Conservation (phyloP, 1,139 yeast species). For the Debaryomyces sp. region DNA sequence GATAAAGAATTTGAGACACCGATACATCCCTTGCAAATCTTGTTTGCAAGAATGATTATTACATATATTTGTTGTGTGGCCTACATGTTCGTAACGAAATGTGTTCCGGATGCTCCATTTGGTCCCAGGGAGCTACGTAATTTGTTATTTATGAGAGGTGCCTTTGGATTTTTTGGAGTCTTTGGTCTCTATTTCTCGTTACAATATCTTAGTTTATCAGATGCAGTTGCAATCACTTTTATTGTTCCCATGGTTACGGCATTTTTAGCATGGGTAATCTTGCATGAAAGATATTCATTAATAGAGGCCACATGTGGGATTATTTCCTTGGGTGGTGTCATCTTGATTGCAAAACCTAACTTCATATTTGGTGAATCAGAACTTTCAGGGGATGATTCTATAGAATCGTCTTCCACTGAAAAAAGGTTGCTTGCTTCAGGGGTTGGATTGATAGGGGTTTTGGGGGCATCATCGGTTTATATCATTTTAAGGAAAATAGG, state of each 20-base stretch:
- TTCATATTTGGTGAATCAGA: slow-evolving; percentile 60
- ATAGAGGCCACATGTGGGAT: slow-evolving; percentile 72
- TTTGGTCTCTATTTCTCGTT: slow-evolving; percentile 76
- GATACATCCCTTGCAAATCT: slow-evolving; percentile 75
- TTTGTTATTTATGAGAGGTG: slow-evolving; percentile 64
- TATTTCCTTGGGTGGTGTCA: slow-evolving; percentile 72
- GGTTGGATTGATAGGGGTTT: slow-evolving; percentile 69
- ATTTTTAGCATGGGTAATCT: slow-evolving; percentile 65
- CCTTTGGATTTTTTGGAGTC: slow-evolving; percentile 78
- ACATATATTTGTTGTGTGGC: slow-evolving; percentile 61
- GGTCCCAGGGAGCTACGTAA: slow-evolving; percentile 67
- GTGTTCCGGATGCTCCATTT: slow-evolving; percentile 64
- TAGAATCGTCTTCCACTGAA: slow-evolving; percentile 44
- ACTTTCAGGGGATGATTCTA: slow-evolving; percentile 28
- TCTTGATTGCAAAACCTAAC: slow-evolving; percentile 81
- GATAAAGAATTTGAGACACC: slow-evolving; percentile 58
- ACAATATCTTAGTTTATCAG: slow-evolving; percentile 71
- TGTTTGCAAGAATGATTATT: slow-evolving; percentile 74
- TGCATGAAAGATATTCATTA: slow-evolving; percentile 68
- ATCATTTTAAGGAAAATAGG: slow-evolving; percentile 77
- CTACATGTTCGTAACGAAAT: slow-evolving; percentile 53
- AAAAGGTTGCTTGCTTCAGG: slow-evolving; percentile 58
- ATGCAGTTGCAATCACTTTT: slow-evolving; percentile 78
- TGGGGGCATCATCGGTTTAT: slow-evolving; percentile 72
- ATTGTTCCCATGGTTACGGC: slow-evolving; percentile 79